These are phyloP conservation scores for Aspergillus caelatus DNA, from an alignment of 2,329 filamentous ascomycete species.

Conservation along the genomic window DNA sequence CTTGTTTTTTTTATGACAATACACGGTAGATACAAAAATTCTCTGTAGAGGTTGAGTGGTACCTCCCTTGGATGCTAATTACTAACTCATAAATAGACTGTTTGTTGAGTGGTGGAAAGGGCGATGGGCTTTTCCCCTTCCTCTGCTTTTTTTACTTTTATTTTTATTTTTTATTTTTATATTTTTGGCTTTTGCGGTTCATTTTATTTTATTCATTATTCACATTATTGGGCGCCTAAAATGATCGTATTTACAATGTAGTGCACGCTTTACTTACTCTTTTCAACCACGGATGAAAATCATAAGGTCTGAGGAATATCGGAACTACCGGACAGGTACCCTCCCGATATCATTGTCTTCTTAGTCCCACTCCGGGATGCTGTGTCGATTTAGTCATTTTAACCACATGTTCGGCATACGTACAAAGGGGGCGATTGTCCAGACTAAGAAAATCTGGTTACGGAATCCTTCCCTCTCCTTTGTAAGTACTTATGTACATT, in stretches of 20 bases:
- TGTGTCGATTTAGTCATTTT: neutral
- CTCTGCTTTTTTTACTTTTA: neutral
- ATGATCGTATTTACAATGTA: neutral
- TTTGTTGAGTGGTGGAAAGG: neutral
- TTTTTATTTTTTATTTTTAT: neutral
- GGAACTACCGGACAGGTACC: conserved; percentile 1
- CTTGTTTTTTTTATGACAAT: neutral
- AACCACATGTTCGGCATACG: neutral
- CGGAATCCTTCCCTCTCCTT: neutral
- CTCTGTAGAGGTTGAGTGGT: neutral
- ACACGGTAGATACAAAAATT: neutral
- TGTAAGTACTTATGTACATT: neutral
- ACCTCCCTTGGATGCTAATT: neutral
- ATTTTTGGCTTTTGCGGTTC: neutral
- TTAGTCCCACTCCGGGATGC: neutral
- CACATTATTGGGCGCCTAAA: neutral
- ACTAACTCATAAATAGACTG: neutral
- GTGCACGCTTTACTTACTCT: conserved; percentile 1
- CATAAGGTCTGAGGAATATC: neutral
- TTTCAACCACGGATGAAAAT: neutral
- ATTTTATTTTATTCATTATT: neutral
- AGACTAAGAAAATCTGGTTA: neutral
- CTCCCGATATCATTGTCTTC: conserved; percentile 1
- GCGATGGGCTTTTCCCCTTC: neutral
- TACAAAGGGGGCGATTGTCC: neutral